phyloP scores from a whole-genome alignment of 1,139 yeast species.

The Debaryomycetaceae sp. region DNA sequence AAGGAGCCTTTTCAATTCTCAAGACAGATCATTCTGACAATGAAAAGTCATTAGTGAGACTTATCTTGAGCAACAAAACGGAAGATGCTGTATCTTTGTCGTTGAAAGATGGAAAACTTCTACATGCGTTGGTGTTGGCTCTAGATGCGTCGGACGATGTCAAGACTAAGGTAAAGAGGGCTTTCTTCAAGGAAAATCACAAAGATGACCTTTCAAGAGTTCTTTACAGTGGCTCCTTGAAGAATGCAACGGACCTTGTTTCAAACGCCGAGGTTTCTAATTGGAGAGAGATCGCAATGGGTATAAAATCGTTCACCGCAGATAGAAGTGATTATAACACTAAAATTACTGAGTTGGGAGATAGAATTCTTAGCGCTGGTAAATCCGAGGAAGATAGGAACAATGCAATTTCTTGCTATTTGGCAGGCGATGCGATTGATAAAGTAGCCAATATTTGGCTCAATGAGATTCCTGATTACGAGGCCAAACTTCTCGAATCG shows the following conservation, averaged over 20 bases:
- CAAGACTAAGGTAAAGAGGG: conserved; percentile 65
- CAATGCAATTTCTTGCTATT: conserved; percentile 72
- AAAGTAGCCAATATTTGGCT: conserved; percentile 84
- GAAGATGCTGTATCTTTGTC: conserved; percentile 68
- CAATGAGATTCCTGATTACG: conserved; percentile 62
- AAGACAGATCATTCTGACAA: conserved; percentile 15
- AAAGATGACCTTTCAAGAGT: conserved; percentile 66
- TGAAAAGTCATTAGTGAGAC: conserved; percentile 48
- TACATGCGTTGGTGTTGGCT: conserved; percentile 83
- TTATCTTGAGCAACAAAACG: conserved; percentile 61
- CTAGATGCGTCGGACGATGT: conserved; percentile 62
- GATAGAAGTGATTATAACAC: conserved; percentile 46
- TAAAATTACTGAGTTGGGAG: conserved; percentile 70
- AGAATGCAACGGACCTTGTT: conserved; percentile 68
- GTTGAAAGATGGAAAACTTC: conserved; percentile 57
- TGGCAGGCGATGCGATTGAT: conserved; percentile 79
- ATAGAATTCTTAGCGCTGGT: conserved; percentile 43
- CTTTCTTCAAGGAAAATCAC: conserved; percentile 62
- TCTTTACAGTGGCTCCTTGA: conserved; percentile 60
- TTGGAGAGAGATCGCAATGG: conserved; percentile 81
- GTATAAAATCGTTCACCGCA: conserved; percentile 57
- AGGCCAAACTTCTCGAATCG: conserved; percentile 46
- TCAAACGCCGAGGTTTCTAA: conserved; percentile 70
- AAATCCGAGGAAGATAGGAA: conserved; percentile 44
- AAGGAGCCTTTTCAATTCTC: conserved; percentile 42